phyloP scores from a whole-genome alignment of 371 early-diverging fungal genomes.

The Mortierella sp. region DNA sequence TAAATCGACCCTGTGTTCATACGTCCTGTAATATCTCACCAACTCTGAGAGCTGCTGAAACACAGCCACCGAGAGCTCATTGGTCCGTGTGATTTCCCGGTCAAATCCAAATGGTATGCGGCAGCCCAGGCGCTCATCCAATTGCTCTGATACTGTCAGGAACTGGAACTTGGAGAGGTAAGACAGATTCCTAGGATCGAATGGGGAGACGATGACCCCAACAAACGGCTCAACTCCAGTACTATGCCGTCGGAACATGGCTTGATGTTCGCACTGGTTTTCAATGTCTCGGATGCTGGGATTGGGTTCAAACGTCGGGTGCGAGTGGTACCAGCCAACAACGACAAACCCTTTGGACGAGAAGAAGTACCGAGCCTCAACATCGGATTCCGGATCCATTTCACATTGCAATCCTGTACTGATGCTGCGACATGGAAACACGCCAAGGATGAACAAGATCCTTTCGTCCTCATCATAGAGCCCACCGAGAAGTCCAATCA shows the following conservation, averaged over 20 bases:
- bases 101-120: slow-evolving; percentile 65
- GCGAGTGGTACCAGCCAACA: slow-evolving; percentile 95
- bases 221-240: slow-evolving; percentile 85
- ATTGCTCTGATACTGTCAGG: slow-evolving; percentile 55
- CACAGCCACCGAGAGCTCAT: slow-evolving; percentile 58
- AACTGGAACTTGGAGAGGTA: slow-evolving; percentile 70
- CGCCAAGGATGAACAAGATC: slow-evolving; percentile 60
- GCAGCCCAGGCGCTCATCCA: slow-evolving; percentile 57
- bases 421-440: slow-evolving; percentile 76
- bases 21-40: slow-evolving; percentile 62
- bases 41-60: slow-evolving; percentile 59
- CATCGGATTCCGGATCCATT: slow-evolving; percentile 86
- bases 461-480: slow-evolving; percentile 59
- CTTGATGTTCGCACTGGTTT: slow-evolving; percentile 85
- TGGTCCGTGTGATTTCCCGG: slow-evolving; percentile 56
- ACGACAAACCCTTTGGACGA: slow-evolving; percentile 74
- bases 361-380: slow-evolving; percentile 79
- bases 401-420: slow-evolving; percentile 85
- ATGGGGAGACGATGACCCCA: slow-evolving; percentile 84
- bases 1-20: slow-evolving; percentile 63
- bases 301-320: slow-evolving; percentile 86
- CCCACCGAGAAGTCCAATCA: slow-evolving; percentile 89
- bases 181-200: slow-evolving; percentile 63
- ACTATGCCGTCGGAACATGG: slow-evolving; percentile 67
- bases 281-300: slow-evolving; percentile 87